Evolutionary conservation across 441 rosid genomes (phyloP).

Genomic region (Pelargonium exstipulatum): DNA sequence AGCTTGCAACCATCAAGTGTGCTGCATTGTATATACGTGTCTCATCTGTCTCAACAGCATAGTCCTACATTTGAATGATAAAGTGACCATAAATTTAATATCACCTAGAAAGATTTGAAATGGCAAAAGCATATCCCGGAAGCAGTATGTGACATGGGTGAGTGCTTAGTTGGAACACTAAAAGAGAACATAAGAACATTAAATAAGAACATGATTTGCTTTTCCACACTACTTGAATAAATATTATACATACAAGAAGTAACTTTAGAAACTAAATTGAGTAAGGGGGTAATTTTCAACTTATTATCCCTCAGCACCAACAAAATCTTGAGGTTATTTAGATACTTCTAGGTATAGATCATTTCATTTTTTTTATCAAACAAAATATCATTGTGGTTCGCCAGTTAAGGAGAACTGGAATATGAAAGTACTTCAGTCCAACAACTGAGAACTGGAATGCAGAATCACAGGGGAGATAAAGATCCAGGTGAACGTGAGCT

Average conservation of each 20-base stretch:
- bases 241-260: neutral
- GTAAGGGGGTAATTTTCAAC: neutral
- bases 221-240: neutral
- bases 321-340: neutral
- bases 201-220: neutral
- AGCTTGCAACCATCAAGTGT: conserved; percentile 96
- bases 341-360: neutral
- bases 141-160: neutral
- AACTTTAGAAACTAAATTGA: neutral
- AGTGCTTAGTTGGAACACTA: neutral
- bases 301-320: neutral
- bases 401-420: conserved; percentile 1
- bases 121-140: neutral
- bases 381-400: neutral
- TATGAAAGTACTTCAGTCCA: neutral
- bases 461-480: no score
- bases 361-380: neutral
- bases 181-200: neutral
- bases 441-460: no score
- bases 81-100: neutral
- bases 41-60: conserved; percentile 89
- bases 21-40: conserved; percentile 89
- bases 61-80: conserved; percentile 51
- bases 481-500: no score
- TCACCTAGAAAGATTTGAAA: neutral